phyloP scores from a whole-genome alignment of 805 yeast genomes.

The Lipomyces orientalis region DNA sequence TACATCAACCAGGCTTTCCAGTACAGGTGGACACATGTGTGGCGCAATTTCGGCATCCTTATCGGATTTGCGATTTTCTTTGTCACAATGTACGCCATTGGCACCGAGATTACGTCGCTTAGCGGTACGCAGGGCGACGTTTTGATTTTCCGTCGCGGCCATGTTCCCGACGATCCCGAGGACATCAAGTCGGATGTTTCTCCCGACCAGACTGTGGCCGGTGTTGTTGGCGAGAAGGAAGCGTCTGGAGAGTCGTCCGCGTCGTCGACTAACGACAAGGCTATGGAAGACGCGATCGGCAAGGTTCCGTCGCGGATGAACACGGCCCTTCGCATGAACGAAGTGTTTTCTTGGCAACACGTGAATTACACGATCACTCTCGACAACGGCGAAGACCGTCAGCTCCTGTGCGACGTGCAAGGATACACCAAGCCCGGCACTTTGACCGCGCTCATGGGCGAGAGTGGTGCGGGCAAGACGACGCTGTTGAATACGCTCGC shows the following conservation, averaged over 20 bases:
- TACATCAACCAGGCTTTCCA: constrained; percentile 57
- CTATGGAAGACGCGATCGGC: constrained; percentile 40
- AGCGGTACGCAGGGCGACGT: constrained; percentile 45
- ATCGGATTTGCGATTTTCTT: constrained; percentile 57
- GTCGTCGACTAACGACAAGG: constrained; percentile 27
- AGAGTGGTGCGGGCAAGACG: constrained; percentile 87
- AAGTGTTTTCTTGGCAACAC: constrained; percentile 64
- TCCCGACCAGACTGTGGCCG: not conserved
- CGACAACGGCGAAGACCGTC: constrained; percentile 47
- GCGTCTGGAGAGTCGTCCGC: constrained; percentile 36
- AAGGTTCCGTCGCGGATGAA: constrained; percentile 25
- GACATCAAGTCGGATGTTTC: not conserved
- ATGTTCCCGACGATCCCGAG: constrained; percentile 21
- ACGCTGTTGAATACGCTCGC: constrained; percentile 75
- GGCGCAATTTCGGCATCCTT: constrained; percentile 81
- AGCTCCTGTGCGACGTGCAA: constrained; percentile 55
- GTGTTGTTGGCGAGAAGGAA: constrained; percentile 4
- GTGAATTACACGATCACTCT: constrained; percentile 62
- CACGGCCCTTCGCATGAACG: constrained; percentile 24
- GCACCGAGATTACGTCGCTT: constrained; percentile 46
- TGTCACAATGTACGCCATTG: constrained; percentile 42
- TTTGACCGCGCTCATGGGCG: constrained; percentile 82
- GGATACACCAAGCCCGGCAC: constrained; percentile 85
- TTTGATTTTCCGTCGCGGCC: constrained; percentile 37
- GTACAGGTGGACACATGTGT: constrained; percentile 64